Conservation (phyloP, 768 basidiomycete genomes). For the Termitomyces sp. region DNA sequence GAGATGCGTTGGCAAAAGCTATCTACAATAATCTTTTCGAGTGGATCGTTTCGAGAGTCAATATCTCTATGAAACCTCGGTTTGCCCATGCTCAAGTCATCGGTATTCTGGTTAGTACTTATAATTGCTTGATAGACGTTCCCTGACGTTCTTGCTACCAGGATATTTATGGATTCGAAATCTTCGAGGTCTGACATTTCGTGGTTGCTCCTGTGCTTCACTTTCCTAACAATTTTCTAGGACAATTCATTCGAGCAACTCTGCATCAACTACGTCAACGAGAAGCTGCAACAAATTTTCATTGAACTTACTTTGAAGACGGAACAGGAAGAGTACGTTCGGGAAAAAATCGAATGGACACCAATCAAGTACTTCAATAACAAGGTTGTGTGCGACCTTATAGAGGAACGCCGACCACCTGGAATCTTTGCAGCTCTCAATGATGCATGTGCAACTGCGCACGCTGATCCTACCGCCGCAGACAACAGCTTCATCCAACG, state of each 20-base stretch:
- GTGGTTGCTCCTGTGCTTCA: neutral
- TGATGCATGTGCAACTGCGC: slow-evolving; percentile 98
- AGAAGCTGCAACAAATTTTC: slow-evolving; percentile 99
- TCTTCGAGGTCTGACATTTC: slow-evolving; percentile 67
- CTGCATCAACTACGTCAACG: slow-evolving; percentile 99
- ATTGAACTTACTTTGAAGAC: slow-evolving; percentile 98
- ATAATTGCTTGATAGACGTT: neutral
- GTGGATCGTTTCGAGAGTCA: slow-evolving; percentile 97
- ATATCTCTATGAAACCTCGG: slow-evolving; percentile 92
- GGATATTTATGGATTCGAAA: slow-evolving; percentile 99
- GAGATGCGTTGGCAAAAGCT: slow-evolving; percentile 92
- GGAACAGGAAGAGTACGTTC: slow-evolving; percentile 98
- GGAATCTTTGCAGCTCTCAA: slow-evolving; percentile 98
- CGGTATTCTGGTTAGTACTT: slow-evolving; percentile 71
- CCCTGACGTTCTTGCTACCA: slow-evolving; percentile 18
- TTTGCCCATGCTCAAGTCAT: slow-evolving; percentile 71
- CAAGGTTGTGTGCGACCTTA: slow-evolving; percentile 96
- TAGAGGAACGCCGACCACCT: slow-evolving; percentile 93
- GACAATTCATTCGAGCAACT: slow-evolving; percentile 97
- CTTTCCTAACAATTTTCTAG: slow-evolving; percentile 27
- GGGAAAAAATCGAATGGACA: slow-evolving; percentile 98
- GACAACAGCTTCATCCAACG: slow-evolving; percentile 97
- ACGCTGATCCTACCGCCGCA: slow-evolving; percentile 93
- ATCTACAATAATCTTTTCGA: slow-evolving; percentile 99
- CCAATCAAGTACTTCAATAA: slow-evolving; percentile 99